Evolutionary conservation across 2,329 filamentous ascomycete genomes (phyloP).

Genomic region (Aspergillus melleus): DNA sequence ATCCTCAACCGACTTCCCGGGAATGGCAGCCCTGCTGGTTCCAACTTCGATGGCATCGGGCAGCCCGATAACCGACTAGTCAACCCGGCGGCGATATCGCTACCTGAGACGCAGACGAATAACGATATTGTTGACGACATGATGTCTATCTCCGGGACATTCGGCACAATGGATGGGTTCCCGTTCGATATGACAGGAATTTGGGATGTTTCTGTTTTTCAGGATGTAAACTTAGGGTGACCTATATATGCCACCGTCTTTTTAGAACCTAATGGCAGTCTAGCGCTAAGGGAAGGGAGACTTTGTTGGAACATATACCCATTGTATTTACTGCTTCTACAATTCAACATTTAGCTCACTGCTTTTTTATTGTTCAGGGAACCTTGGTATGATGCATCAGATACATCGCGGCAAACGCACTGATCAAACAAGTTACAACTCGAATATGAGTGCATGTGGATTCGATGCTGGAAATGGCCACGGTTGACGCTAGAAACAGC

Average conservation of each 20-base stretch:
- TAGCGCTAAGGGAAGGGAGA: background rate
- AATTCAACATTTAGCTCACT: background rate
- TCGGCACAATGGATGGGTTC: conserved; percentile 48
- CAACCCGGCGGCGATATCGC: conserved; percentile 40
- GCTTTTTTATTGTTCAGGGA: background rate
- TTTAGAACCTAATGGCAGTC: background rate
- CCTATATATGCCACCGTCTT: background rate
- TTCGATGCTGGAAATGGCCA: no score
- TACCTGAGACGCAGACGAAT: conserved; percentile 46
- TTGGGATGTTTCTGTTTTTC: conserved; percentile 46
- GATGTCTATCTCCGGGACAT: conserved; percentile 48
- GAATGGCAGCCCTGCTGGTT: conserved; percentile 17
- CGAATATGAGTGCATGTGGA: no score
- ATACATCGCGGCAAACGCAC: no score
- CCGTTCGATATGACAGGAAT: conserved; percentile 49
- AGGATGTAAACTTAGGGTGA: conserved; percentile 36
- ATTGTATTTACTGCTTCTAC: background rate
- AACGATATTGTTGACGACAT: conserved; percentile 49
- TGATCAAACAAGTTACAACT: no score
- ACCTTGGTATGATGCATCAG: no score
- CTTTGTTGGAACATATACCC: conserved; percentile 3
- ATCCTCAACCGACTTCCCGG: conserved; percentile 44
- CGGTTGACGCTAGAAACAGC: no score
- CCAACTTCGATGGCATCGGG: conserved; percentile 17
- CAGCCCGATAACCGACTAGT: conserved; percentile 31